Conservation (phyloP, 2,329 filamentous ascomycete species). For the Sporothrix curviconia region DNA sequence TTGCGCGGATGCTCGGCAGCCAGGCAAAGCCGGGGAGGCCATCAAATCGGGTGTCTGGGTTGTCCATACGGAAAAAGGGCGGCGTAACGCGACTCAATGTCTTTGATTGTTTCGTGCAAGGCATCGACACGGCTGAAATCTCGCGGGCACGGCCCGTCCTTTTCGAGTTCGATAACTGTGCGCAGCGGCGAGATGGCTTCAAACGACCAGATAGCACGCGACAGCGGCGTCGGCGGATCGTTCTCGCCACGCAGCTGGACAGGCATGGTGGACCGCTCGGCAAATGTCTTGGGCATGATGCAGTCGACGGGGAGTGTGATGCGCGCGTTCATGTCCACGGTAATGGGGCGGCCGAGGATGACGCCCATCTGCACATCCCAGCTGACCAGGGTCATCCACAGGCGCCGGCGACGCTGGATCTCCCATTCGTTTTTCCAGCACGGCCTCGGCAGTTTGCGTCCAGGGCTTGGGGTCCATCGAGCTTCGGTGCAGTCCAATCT, state of each 20-base stretch:
- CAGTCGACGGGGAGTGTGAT: constrained; percentile 50
- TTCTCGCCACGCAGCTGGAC: constrained; percentile 41
- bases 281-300: constrained; percentile 32
- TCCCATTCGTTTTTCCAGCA: constrained; percentile 53
- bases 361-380: constrained; percentile 51
- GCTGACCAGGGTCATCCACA: constrained; percentile 49
- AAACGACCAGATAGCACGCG: constrained; percentile 45
- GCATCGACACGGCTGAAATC: constrained; percentile 48
- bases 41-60: constrained; percentile 53
- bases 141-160: constrained; percentile 48
- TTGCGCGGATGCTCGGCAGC: constrained; percentile 41
- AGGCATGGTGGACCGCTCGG: constrained; percentile 40
- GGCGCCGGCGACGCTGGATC: constrained; percentile 47
- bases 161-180: constrained; percentile 50
- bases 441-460: constrained; percentile 39
- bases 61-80: constrained; percentile 45
- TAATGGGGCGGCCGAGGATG: constrained; percentile 50
- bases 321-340: constrained; percentile 43
- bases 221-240: constrained; percentile 52
- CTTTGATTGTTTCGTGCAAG: constrained; percentile 45
- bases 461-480: constrained; percentile 44
- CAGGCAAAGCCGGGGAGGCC: constrained; percentile 45
- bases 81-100: constrained; percentile 44
- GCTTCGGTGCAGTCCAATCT: constrained; percentile 53
- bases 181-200: constrained; percentile 42